Evolutionary conservation across 345 rosid genomes (phyloP), one percentile per base, ranked within the genome.

Genomic region (Pelargonium nanum): DNA sequence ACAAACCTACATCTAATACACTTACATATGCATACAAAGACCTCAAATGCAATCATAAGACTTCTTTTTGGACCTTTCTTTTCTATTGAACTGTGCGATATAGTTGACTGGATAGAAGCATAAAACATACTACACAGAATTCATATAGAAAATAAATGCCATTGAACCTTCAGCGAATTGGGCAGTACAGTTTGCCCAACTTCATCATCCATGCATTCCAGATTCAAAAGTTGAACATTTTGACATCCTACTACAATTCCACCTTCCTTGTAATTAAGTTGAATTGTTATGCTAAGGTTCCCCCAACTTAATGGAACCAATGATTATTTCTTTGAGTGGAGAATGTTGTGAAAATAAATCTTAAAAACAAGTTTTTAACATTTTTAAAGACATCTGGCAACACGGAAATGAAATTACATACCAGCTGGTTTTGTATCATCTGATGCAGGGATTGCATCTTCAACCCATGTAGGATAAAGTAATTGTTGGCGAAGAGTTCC

Each of bases 401-500:
- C 5, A 17, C 30, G 56, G 51, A 45, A 28, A 44, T 44, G 48
- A 44, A 20, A 63, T 12, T 53, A 60, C 68, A 55, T 71, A 81
- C 86, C 82, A 59, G 76, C 57, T 25, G 71, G 45, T 61, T 70
- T 62, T 30, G 57, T 51, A 26, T 53, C 68, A 67, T 72, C 77
- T 40, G 80, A 70, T 23, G 57, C 24, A 34, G 60, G 40, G 26
- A 55, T 55, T 54, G 50, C 68, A 57, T 69, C 71, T 66, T 64
- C 85, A 60, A 66, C 68, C 96, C 96, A 88, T 34, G 81, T 76
- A 55, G 98, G 98, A 74, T 92, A 92, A 53, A 92, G 91, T 80
- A 92, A 70, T 69, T 92, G 98, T 70, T 88, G 91, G 62, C 98
- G 95, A 71, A 92, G 85, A 26, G 95, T 81, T 73, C 98, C 98